These are phyloP conservation scores for Penicillium sp. DNA, from an alignment of 2,329 filamentous ascomycete species.

Conservation along the genomic window DNA sequence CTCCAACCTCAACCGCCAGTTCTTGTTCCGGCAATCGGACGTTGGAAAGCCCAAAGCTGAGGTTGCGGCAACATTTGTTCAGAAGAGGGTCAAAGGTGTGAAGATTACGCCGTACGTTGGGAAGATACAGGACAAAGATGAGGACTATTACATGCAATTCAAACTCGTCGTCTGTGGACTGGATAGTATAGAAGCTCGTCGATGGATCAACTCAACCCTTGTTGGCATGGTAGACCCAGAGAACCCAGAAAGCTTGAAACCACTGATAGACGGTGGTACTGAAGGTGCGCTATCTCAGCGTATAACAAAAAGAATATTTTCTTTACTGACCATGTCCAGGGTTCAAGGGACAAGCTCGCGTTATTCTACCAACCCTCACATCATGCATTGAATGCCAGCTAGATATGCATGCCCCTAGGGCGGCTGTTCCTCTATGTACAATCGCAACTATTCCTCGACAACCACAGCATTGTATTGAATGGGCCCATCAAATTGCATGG, in stretches of 20 bases:
- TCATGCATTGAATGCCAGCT: conserved; percentile 98
- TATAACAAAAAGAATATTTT: not conserved
- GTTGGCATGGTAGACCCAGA: conserved; percentile 84
- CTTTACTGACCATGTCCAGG: conserved; percentile 44
- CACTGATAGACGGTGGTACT: conserved; percentile 92
- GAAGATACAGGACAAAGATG: conserved; percentile 94
- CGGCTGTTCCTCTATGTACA: conserved; percentile 94
- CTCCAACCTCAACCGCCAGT: conserved; percentile 95
- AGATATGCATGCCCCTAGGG: conserved; percentile 96
- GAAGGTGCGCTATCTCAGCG: conserved; percentile 56
- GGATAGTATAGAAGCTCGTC: conserved; percentile 93
- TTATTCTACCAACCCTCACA: conserved; percentile 86
- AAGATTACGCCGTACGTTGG: conserved; percentile 91
- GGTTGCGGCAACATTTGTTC: conserved; percentile 86
- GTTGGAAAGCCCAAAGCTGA: conserved; percentile 93
- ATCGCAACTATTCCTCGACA: conserved; percentile 94
- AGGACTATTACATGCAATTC: conserved; percentile 96
- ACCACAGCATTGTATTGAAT: conserved; percentile 97
- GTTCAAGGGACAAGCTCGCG: conserved; percentile 94
- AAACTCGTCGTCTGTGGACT: conserved; percentile 89
- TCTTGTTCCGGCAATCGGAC: conserved; percentile 86
- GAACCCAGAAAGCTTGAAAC: conserved; percentile 81
- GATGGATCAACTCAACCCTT: conserved; percentile 96
- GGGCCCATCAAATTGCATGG: conserved; percentile 98
- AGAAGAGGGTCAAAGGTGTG: conserved; percentile 82